Conservation (phyloP, 108 stramenopile genomes). For the Pseudonitzschia multistriata region DNA sequence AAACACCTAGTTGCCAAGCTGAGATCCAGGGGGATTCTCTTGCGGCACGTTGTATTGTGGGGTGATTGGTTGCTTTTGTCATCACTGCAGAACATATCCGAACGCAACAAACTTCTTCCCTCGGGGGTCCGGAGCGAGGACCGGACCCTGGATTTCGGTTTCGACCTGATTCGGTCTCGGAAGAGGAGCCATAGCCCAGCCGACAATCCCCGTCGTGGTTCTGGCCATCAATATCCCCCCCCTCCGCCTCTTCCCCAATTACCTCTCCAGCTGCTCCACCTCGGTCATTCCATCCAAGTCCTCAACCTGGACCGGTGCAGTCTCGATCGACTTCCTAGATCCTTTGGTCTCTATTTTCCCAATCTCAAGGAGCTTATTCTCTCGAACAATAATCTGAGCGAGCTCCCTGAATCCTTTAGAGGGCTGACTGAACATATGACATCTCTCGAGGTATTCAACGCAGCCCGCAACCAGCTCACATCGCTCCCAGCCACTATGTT, state of each 20-base stretch:
- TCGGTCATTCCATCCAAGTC: neutral
- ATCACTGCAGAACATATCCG: neutral
- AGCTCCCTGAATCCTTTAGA: constrained; percentile 26
- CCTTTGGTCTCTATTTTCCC: constrained; percentile 39
- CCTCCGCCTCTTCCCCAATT: constrained; percentile 5
- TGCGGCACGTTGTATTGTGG: constrained; percentile 20
- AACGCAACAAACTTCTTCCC: too few relatives aligned
- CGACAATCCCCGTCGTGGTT: neutral
- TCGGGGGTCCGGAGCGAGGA: too few relatives aligned
- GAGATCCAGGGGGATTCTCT: constrained; percentile 7
- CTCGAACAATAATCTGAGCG: constrained; percentile 17
- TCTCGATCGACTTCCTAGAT: constrained; percentile 14
- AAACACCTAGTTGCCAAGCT: constrained; percentile 7
- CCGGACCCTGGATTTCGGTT: neutral
- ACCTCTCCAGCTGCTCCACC: constrained; percentile 15
- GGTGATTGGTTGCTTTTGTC: constrained; percentile 23
- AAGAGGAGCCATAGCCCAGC: neutral
- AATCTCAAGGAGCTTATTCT: constrained; percentile 31
- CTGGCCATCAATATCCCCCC: neutral
- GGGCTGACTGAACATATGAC: constrained; percentile 9
- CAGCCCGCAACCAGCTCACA: neutral
- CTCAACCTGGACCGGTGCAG: constrained; percentile 8
- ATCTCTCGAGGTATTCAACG: neutral
- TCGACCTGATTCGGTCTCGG: neutral
- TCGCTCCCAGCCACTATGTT: neutral